Evolutionary conservation across 2,329 filamentous ascomycete genomes (phyloP).

Genomic region (Botrytis fabae): DNA sequence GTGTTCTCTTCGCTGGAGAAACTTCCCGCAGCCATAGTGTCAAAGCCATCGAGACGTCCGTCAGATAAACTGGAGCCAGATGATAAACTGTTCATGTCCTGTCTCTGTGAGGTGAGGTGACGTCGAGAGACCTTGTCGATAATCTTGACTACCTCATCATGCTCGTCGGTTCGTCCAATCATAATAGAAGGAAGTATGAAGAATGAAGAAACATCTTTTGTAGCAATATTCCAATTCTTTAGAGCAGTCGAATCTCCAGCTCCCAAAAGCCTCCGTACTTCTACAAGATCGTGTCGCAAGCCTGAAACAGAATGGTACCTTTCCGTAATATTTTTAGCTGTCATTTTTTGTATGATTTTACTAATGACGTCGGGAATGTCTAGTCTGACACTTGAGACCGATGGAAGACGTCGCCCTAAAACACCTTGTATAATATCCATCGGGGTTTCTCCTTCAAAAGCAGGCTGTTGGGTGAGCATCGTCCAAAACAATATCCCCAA

Average conservation of each 20-base stretch:
- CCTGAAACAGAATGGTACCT: slow-evolving; percentile 89
- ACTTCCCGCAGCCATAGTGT: slow-evolving; percentile 45
- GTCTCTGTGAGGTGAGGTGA: slow-evolving; percentile 53
- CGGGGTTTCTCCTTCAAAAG: slow-evolving; percentile 76
- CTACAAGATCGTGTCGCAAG: slow-evolving; percentile 75
- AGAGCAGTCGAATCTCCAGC: slow-evolving; percentile 73
- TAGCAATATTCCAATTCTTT: slow-evolving; percentile 72
- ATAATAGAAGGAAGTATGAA: slow-evolving; percentile 77
- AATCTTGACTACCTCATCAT: slow-evolving; percentile 66
- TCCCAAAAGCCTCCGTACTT: slow-evolving; percentile 71
- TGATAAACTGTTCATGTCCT: slow-evolving; percentile 48
- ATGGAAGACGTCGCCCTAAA: slow-evolving; percentile 73
- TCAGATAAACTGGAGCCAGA: slow-evolving; percentile 56
- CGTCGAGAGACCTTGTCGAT: slow-evolving; percentile 74
- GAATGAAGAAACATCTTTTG: slow-evolving; percentile 79
- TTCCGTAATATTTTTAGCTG: slow-evolving; percentile 81
- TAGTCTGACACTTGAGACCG: slow-evolving; percentile 72
- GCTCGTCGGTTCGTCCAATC: slow-evolving; percentile 76
- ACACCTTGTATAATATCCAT: slow-evolving; percentile 92
- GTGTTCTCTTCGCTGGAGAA: slow-evolving; percentile 57
- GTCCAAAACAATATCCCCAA: slow-evolving; percentile 88
- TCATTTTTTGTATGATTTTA: slow-evolving; percentile 87
- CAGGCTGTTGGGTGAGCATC: slow-evolving; percentile 74
- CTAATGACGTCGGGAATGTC: slow-evolving; percentile 84
- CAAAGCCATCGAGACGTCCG: slow-evolving; percentile 32